Conservation (phyloP, 176 grass and related monocot species). For the Ensete glaucum region DNA sequence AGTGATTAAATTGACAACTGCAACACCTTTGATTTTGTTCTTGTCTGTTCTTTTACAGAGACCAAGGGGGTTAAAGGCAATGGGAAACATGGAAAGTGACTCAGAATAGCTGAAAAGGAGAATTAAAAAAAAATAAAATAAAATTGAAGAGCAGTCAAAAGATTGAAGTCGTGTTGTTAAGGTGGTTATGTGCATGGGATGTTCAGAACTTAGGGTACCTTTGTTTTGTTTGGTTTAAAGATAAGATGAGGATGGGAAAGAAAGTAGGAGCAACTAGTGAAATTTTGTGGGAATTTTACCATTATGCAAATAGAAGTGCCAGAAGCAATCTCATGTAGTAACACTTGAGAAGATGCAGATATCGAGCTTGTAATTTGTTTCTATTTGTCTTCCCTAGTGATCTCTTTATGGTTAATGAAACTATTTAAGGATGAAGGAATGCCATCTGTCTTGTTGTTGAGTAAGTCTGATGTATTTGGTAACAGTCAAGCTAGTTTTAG, state of each 20-base stretch:
- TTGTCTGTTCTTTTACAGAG: conserved; percentile 34
- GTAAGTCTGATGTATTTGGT: too few relatives aligned
- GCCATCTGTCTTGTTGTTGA: too few relatives aligned
- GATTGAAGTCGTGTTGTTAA: neutral
- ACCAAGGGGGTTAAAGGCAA: conserved; percentile 78
- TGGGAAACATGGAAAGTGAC: conserved; percentile 88
- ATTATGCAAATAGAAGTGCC: neutral
- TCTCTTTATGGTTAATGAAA: neutral
- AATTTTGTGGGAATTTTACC: neutral
- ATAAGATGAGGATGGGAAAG: neutral
- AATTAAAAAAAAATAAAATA: neutral
- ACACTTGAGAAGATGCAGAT: neutral
- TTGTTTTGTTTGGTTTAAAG: neutral
- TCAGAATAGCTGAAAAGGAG: conserved; percentile 46
- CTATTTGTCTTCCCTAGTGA: neutral
- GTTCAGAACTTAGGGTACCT: neutral
- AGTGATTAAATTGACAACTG: too few relatives aligned
- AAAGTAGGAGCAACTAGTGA: neutral
- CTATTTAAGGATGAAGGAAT: neutral
- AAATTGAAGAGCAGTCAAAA: conserved; percentile 18
- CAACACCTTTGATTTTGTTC: neutral
- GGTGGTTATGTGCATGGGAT: neutral
- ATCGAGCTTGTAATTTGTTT: neutral
- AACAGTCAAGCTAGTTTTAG: too few relatives aligned
- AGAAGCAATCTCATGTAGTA: neutral